phyloP scores from a whole-genome alignment of 441 rosid species.

The Rhodomyrtus psidioides region DNA sequence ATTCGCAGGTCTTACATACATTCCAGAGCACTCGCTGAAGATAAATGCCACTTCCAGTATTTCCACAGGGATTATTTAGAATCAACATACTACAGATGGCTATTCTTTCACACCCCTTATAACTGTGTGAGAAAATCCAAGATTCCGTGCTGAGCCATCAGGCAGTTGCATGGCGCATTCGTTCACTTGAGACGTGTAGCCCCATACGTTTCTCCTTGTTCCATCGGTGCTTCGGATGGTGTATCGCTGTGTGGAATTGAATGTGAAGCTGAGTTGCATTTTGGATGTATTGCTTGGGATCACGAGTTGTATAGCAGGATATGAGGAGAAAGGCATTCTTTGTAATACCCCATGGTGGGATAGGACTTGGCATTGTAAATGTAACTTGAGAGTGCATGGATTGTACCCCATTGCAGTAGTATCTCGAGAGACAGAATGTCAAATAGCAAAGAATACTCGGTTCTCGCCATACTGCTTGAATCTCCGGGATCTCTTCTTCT shows the following conservation, averaged over 20 bases:
- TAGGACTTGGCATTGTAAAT: not conserved
- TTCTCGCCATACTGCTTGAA: not conserved
- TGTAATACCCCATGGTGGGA: not conserved
- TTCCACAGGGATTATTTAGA: conserved; percentile 29
- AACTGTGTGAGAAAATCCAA: not conserved
- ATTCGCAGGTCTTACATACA: conserved; percentile 69
- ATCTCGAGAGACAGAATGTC: not conserved
- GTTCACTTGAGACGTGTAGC: not conserved
- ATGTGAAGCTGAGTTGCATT: not conserved
- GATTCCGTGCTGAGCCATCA: not conserved
- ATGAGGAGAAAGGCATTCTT: not conserved
- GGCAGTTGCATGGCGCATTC: not conserved
- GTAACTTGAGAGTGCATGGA: not conserved
- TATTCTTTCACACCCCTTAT: not conserved
- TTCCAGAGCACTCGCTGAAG: conserved; percentile 83
- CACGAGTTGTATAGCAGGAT: not conserved
- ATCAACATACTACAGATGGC: not conserved
- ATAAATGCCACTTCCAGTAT: conserved; percentile 93
- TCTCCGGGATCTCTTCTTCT: not conserved
- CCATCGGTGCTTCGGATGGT: not conserved
- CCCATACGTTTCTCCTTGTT: not conserved
- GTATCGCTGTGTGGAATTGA: not conserved
- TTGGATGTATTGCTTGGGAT: not conserved
- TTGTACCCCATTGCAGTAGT: not conserved
- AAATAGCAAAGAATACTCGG: not conserved